phyloP scores from a whole-genome alignment of 495 filamentous ascomycete genomes.

The Cercophora sp. region DNA sequence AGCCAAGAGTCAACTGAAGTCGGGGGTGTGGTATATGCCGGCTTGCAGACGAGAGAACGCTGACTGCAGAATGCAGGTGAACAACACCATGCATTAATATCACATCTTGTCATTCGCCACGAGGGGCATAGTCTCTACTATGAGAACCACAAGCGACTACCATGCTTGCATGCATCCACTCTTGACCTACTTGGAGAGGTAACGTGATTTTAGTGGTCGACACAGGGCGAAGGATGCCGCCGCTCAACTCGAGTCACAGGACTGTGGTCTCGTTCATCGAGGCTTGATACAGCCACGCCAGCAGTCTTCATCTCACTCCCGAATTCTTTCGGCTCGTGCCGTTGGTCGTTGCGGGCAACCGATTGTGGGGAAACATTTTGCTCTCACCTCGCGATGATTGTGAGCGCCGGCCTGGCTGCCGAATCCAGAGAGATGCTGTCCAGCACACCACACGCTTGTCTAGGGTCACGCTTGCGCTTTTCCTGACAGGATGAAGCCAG shows the following conservation, averaged over 20 bases:
- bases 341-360: too few species aligned
- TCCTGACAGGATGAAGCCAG: background rate
- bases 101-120: background rate
- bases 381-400: background rate
- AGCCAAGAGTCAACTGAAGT: too few species aligned
- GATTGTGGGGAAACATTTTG: background rate
- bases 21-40: too few species aligned
- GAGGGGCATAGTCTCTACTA: background rate
- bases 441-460: background rate
- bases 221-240: too few species aligned
- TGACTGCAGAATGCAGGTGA: background rate
- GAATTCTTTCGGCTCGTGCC: too few species aligned
- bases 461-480: background rate
- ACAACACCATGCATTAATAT: slow-evolving; percentile 2
- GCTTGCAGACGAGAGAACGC: too few species aligned
- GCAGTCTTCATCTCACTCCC: too few species aligned
- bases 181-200: background rate
- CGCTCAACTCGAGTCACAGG: background rate
- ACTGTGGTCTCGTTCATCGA: too few species aligned
- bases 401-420: slow-evolving; percentile 1
- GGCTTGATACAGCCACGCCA: too few species aligned
- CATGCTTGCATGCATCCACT: background rate
- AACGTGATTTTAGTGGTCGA: too few species aligned
- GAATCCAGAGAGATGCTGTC: background rate
- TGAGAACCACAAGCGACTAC: background rate